phyloP scores from a whole-genome alignment of 176 grass and related monocot species.

The Avena insularis region DNA sequence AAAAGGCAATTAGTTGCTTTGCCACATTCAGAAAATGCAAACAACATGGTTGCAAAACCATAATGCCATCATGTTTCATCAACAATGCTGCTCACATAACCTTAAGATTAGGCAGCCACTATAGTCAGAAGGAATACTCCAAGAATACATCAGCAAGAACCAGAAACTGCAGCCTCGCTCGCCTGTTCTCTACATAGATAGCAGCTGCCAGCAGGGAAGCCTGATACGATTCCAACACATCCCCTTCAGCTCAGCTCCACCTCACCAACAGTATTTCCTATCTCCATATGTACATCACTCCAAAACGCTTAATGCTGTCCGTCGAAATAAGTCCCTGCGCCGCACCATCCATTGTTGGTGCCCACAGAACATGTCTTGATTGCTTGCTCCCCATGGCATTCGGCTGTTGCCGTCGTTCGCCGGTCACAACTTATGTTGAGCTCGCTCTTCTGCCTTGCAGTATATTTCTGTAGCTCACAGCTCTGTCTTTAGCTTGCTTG shows the following conservation, averaged over 20 bases:
- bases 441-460: slow-evolving; percentile 36
- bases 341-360: neutral
- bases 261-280: slow-evolving; percentile 32
- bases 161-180: slow-evolving; percentile 7
- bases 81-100: slow-evolving; percentile 43
- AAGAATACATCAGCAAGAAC: slow-evolving; percentile 41
- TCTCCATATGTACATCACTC: slow-evolving; percentile 49
- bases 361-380: slow-evolving; percentile 7
- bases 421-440: neutral
- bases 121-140: slow-evolving; percentile 40
- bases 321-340: slow-evolving; percentile 6
- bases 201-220: slow-evolving; percentile 50
- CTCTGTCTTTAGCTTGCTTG: slow-evolving; percentile 61
- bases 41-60: neutral
- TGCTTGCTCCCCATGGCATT: slow-evolving; percentile 35
- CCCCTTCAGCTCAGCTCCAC: slow-evolving; percentile 38
- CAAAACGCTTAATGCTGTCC: slow-evolving; percentile 24
- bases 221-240: neutral
- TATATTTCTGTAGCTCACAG: slow-evolving; percentile 41
- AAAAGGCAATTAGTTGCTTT: neutral
- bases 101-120: slow-evolving; percentile 38
- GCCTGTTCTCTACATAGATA: slow-evolving; percentile 41
- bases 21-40: neutral
- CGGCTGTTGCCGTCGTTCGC: too few relatives aligned
- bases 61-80: neutral